Evolutionary conservation across 1,284 basidiomycete species (phyloP).

Genomic region (Ganoderma lingzhi): DNA sequence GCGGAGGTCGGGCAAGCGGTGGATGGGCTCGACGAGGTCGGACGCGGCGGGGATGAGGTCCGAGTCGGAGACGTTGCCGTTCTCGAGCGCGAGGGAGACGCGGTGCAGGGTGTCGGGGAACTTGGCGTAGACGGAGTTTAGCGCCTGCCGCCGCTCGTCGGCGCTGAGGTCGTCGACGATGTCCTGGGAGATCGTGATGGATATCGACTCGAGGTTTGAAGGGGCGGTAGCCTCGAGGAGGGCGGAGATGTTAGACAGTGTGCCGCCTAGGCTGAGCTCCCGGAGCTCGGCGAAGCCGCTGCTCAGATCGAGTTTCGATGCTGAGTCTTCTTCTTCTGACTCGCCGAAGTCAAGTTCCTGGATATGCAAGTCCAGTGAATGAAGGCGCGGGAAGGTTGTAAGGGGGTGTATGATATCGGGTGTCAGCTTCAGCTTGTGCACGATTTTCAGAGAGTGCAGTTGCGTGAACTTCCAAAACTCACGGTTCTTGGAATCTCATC

Average conservation of each 20-base stretch:
- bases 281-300: conserved; percentile 9
- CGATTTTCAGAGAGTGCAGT: conserved; percentile 4
- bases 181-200: conserved; percentile 2
- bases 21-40: background rate
- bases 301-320: background rate
- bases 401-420: conserved; percentile 4
- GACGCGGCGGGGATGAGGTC: conserved; percentile 5
- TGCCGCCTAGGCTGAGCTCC: conserved; percentile 4
- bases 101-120: background rate
- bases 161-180: conserved; percentile 11
- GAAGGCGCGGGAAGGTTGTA: conserved; percentile 5
- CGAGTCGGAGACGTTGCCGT: conserved; percentile 7
- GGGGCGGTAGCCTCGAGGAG: conserved; percentile 11
- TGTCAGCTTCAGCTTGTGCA: background rate
- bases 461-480: conserved; percentile 10
- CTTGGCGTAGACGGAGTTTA: conserved; percentile 4
- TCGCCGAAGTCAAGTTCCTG: background rate
- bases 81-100: background rate
- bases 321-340: background rate
- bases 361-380: conserved; percentile 3
- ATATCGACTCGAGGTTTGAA: background rate
- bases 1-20: conserved; percentile 1
- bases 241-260: background rate
- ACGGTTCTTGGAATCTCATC: background rate
- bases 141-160: conserved; percentile 1